phyloP scores from a whole-genome alignment of 306 rosid genomes.

The Cotoneaster glaucophyllus region DNA sequence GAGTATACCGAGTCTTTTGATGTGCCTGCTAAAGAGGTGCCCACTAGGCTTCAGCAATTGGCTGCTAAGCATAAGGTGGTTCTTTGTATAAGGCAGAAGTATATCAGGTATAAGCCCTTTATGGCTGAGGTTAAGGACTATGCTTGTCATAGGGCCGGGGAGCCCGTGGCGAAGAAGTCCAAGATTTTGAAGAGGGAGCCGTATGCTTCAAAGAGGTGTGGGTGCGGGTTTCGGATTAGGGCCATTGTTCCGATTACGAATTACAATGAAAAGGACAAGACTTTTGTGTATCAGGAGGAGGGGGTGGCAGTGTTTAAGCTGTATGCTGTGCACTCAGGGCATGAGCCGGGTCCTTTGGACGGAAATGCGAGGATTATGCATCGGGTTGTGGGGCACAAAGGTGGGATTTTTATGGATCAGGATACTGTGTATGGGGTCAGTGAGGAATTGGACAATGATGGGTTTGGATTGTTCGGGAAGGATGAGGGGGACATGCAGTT shows the following conservation, averaged over 20 bases:
- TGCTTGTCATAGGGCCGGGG: constrained; percentile 96
- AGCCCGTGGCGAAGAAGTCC: constrained; percentile 72
- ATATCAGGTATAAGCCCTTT: constrained; percentile 94
- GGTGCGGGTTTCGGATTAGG: constrained; percentile 95
- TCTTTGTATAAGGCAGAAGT: constrained; percentile 94
- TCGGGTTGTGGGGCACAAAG: constrained; percentile 88
- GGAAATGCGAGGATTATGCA: constrained; percentile 99
- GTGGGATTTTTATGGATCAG: constrained; percentile 72
- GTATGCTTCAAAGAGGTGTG: constrained; percentile 89
- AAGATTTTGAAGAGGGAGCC: constrained; percentile 95
- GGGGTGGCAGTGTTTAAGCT: constrained; percentile 84
- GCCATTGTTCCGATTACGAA: constrained; percentile 95
- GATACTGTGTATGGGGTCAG: constrained; percentile 83
- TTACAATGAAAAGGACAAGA: constrained; percentile 95
- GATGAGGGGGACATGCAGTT: constrained; percentile 80
- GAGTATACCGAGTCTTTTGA: constrained; percentile 91
- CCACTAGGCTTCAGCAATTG: constrained; percentile 67
- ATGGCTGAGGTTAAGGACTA: constrained; percentile 99
- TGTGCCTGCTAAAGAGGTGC: constrained; percentile 92
- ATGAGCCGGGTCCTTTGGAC: constrained; percentile 95
- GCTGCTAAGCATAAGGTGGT: constrained; percentile 95
- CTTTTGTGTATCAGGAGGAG: constrained; percentile 92
- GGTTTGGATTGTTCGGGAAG: constrained; percentile 77
- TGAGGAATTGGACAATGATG: constrained; percentile 82
- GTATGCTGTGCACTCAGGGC: constrained; percentile 97